Base-by-base conservation (phyloP, 208 protist genomes). In the Crithidia thermophila region DNA sequence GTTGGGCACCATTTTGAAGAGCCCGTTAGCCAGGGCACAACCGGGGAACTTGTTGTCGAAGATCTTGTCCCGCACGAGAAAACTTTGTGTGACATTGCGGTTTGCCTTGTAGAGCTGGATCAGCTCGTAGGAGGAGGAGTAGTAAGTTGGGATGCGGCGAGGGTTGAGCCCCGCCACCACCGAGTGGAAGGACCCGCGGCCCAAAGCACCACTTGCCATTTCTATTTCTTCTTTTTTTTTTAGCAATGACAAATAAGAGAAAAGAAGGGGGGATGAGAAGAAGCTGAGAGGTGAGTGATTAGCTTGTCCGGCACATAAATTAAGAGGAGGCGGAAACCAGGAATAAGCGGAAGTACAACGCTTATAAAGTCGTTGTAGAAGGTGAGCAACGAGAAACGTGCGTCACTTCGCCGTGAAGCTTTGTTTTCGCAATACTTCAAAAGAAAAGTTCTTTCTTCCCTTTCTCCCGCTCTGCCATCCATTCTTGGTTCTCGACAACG, bases 31-130 rank as follows among this genome's bases (percentile, higher is more conserved):
- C 23, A 93, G 37, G 6, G 81, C 72, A 10, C 65, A 75, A 2
- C 81, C 84, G 3, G 88, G 89, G 67, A 97, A 94, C 59, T 94
- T 94, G 65, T 97, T 97, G 69, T 97, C 88, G 67, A 97, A 95
- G 23, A 97, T 72, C 49, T 91, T 92, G 55, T 97, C 92, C 1
- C 92, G 75, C 4, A 95, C 84, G 28, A 82, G 77, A 49, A 97
- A 94, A 66, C 82, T 58, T 14, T 80, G 81, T 33, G 85, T 62
- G 11, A 97, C 92, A 18, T 93, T 84, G 31, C 79, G 63, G 63
- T 94, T 79, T 11, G 82, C 84, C 39, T 81, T 84, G 63, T 88
- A 79, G 3, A 97, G 75, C 68, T 93, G 77, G 64, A 97, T 85
- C 18, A 95, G 68, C 50, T 97, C 87, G 43, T 82, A 84, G n/a